Evolutionary conservation across 345 rosid genomes (phyloP).

Genomic region (Luvunga scandens): DNA sequence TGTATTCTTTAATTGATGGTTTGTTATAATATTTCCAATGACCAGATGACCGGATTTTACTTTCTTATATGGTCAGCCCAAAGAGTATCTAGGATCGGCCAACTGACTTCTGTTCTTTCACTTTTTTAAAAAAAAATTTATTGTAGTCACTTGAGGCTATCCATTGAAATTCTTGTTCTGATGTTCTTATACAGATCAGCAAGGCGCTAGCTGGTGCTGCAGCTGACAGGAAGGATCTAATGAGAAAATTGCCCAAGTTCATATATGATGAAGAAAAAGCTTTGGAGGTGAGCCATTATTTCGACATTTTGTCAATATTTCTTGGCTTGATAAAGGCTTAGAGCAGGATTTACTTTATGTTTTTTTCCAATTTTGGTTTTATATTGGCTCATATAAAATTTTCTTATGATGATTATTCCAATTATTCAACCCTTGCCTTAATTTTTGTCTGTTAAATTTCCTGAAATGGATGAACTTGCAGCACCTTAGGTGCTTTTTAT

Average conservation of each 20-base stretch:
- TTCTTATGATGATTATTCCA: too few species aligned
- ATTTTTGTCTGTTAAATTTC: not conserved
- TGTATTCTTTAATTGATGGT: not conserved
- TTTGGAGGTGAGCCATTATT: slow-evolving; percentile 60
- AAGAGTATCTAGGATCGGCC: not conserved
- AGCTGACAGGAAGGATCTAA: slow-evolving; percentile 66
- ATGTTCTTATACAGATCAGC: slow-evolving; percentile 55
- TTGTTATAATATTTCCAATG: not conserved
- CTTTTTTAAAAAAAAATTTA: not conserved
- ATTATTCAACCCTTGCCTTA: not conserved
- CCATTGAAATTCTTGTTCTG: slow-evolving; percentile 9
- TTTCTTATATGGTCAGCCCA: not conserved
- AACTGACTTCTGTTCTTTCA: not conserved
- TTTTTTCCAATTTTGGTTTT: not conserved
- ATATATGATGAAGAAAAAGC: slow-evolving; percentile 96
- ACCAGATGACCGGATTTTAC: not conserved
- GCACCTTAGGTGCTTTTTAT: not conserved
- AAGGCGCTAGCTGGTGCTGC: slow-evolving; percentile 69
- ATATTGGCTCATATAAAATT: not conserved
- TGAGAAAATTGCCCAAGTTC: slow-evolving; percentile 95
- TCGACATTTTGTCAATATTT: slow-evolving; percentile 1
- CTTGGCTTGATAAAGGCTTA: not conserved
- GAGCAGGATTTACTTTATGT: not conserved
- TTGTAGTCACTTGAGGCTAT: not conserved
- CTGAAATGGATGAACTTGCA: not conserved